A percentile compares a stretch with the other conserved stretches of the same genome.
phyloP scores from a whole-genome alignment of 2,329 filamentous ascomycete genomes.

The Ophiosphaerella korrae region DNA sequence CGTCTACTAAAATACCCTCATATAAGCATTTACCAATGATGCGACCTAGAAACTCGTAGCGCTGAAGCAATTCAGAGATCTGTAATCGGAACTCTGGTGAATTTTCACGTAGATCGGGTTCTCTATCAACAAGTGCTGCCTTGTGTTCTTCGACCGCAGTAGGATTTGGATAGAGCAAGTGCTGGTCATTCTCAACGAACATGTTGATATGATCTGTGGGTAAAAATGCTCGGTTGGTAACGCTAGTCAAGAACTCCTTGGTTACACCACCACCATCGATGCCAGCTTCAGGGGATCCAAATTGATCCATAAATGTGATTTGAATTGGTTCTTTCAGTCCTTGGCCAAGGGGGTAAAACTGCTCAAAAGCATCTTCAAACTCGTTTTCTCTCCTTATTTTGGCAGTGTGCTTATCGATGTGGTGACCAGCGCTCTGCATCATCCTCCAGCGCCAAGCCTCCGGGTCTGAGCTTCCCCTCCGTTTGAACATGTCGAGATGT shows the following conservation, averaged over 20 bases:
- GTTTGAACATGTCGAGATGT: conserved; percentile 75
- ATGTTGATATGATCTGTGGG: conserved; percentile 61
- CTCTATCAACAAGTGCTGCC: conserved; percentile 56
- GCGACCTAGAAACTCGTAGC: conserved; percentile 90
- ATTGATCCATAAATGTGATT: conserved; percentile 94
- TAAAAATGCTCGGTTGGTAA: conserved; percentile 83
- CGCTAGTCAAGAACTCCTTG: conserved; percentile 91
- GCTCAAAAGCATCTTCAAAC: conserved; percentile 82
- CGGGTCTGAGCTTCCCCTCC: conserved; percentile 73
- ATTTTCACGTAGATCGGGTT: conserved; percentile 58
- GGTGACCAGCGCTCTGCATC: conserved; percentile 39
- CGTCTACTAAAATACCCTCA: conserved; percentile 92
- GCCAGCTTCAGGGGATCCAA: conserved; percentile 83
- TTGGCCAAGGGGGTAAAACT: conserved; percentile 81
- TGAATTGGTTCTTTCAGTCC: conserved; percentile 93
- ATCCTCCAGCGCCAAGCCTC: conserved; percentile 73
- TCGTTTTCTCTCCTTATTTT: conserved; percentile 77
- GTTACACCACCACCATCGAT: conserved; percentile 97
- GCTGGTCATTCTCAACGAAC: conserved; percentile 84
- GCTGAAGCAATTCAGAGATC: conserved; percentile 67
- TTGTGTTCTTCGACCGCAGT: conserved; percentile 72
- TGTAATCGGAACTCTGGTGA: conserved; percentile 62
- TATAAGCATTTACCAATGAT: conserved; percentile 97
- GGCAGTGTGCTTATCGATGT: conserved; percentile 66
- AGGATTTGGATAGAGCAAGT: conserved; percentile 88